Evolutionary conservation across 2,329 filamentous ascomycete species (phyloP).

Genomic region (Proliferodiscus dingleyae): DNA sequence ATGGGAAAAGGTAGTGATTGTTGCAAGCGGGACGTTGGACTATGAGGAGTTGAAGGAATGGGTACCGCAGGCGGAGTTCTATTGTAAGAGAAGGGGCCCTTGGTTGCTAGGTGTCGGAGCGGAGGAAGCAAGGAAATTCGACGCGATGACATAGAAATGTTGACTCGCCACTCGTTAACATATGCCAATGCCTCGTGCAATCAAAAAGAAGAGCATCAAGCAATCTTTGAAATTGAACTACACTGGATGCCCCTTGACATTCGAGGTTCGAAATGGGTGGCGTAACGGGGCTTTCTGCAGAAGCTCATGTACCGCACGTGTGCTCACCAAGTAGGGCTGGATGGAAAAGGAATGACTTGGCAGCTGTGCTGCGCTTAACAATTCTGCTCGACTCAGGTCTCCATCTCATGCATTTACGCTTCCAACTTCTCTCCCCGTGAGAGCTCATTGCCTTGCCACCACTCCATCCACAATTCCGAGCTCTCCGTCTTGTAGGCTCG

Average conservation of each 20-base stretch:
- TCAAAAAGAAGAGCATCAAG: too few relatives aligned
- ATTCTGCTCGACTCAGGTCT: neutral
- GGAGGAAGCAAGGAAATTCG: constrained; percentile 2
- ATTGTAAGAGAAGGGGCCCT: constrained; percentile 8
- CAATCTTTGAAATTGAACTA: too few relatives aligned
- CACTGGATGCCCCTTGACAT: too few relatives aligned
- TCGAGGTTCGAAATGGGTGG: too few relatives aligned
- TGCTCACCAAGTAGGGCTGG: too few relatives aligned
- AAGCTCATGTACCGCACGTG: too few relatives aligned
- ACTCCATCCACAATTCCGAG: too few relatives aligned
- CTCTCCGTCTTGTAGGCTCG: too few relatives aligned
- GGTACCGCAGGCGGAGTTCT: constrained; percentile 7
- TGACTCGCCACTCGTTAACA: too few relatives aligned
- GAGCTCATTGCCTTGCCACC: too few relatives aligned
- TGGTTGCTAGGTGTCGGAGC: constrained; percentile 4
- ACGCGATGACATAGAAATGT: constrained; percentile 1
- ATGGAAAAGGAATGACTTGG: neutral
- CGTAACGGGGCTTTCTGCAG: neutral
- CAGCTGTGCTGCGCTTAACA: neutral
- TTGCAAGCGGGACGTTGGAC: constrained; percentile 5
- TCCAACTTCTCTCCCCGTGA: neutral
- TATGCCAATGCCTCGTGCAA: too few relatives aligned
- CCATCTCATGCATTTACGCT: neutral
- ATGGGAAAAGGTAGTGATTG: neutral
- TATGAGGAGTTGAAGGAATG: constrained; percentile 4